Conservation (phyloP, 768 basidiomycete species). For the Asterophora lycoperdoides region DNA sequence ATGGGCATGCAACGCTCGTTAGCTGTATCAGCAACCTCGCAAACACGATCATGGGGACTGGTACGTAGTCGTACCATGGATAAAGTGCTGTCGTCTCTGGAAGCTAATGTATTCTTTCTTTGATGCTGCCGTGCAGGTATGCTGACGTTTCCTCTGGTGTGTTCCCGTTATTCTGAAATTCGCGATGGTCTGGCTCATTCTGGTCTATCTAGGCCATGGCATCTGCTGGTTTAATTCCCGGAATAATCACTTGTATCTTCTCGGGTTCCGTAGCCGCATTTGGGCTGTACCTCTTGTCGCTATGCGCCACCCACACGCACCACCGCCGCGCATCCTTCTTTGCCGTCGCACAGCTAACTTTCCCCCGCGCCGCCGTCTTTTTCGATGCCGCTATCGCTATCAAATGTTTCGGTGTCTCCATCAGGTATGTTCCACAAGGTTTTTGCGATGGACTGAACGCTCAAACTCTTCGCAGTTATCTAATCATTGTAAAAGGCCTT, state of each 20-base stretch:
- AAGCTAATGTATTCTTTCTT: not conserved
- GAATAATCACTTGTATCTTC: constrained; percentile 81
- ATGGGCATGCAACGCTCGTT: constrained; percentile 65
- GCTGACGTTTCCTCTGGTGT: constrained; percentile 82
- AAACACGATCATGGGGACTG: constrained; percentile 92
- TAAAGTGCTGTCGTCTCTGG: not conserved
- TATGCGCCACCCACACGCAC: constrained; percentile 73
- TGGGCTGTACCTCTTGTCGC: constrained; percentile 83
- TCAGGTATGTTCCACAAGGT: constrained; percentile 51
- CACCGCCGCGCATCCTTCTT: constrained; percentile 82
- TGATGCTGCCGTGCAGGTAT: constrained; percentile 60
- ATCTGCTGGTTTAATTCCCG: constrained; percentile 84
- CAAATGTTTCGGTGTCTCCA: constrained; percentile 96
- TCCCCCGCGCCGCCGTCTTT: constrained; percentile 80
- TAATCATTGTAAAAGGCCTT: constrained; percentile 89
- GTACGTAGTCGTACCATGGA: constrained; percentile 36
- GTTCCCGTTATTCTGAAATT: constrained; percentile 14
- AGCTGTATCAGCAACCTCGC: constrained; percentile 76
- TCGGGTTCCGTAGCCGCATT: constrained; percentile 76
- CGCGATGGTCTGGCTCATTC: not conserved
- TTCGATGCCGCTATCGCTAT: constrained; percentile 94
- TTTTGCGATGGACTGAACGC: not conserved
- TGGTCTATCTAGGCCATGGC: constrained; percentile 72
- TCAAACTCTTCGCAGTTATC: constrained; percentile 48
- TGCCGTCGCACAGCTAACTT: constrained; percentile 78